Evolutionary conservation across 345 rosid species (phyloP).

Genomic region (Luvunga scandens): DNA sequence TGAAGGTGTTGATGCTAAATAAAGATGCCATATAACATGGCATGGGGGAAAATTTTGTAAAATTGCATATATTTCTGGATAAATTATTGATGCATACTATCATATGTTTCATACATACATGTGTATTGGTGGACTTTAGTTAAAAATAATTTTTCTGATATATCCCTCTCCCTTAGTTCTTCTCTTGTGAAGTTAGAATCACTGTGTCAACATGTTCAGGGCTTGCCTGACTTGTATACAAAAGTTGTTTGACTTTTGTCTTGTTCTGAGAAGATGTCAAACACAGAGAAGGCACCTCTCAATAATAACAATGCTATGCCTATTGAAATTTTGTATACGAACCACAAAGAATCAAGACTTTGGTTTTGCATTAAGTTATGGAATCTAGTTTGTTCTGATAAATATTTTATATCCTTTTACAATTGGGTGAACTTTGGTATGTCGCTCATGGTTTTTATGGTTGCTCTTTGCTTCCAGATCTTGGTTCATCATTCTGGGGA

Average conservation of each 20-base stretch:
- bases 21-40: background rate
- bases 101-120: background rate
- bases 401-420: background rate
- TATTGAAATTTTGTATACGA: background rate
- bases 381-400: background rate
- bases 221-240: constrained; percentile 1
- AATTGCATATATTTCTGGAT: background rate
- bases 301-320: background rate
- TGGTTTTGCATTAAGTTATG: background rate
- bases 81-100: background rate
- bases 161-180: background rate
- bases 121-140: background rate
- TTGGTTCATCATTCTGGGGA: constrained; percentile 99
- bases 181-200: background rate
- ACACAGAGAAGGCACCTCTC: background rate
- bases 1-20: background rate
- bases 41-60: background rate
- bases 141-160: background rate
- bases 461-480: constrained; percentile 49
- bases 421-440: constrained; percentile 1
- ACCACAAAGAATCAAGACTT: background rate
- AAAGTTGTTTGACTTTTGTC: background rate
- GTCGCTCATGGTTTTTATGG: background rate
- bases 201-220: constrained; percentile 1
- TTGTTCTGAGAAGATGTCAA: background rate